Conservation (phyloP, 2,329 filamentous ascomycete species). For the Talaromyces sp. region DNA sequence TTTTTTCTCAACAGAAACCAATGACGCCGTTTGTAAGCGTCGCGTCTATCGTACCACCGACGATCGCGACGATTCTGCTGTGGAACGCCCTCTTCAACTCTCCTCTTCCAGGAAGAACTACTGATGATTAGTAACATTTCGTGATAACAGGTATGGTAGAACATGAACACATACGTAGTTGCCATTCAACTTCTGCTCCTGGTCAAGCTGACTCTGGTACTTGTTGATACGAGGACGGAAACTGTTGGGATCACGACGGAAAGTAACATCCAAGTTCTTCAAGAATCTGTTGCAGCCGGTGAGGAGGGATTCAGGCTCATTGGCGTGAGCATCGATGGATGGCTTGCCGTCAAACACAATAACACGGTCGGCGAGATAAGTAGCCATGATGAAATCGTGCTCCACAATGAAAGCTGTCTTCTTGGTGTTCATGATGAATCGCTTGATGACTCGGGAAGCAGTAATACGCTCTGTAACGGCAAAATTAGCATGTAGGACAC, state of each 20-base stretch:
- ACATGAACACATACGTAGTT: constrained; percentile 69
- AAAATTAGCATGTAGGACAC: background rate
- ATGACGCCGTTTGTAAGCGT: constrained; percentile 34
- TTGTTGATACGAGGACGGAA: constrained; percentile 99
- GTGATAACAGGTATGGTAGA: background rate
- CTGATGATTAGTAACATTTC: background rate
- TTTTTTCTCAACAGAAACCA: constrained; percentile 31
- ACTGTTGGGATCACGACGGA: constrained; percentile 94
- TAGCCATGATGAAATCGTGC: constrained; percentile 99
- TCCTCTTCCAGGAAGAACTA: constrained; percentile 95
- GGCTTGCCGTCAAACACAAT: constrained; percentile 98
- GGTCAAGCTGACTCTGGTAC: constrained; percentile 88
- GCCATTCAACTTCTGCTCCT: constrained; percentile 89
- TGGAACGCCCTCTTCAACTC: constrained; percentile 63
- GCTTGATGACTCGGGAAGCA: constrained; percentile 95
- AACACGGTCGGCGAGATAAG: constrained; percentile 81
- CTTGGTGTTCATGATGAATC: constrained; percentile 99
- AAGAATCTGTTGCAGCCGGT: constrained; percentile 96
- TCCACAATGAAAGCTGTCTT: constrained; percentile 99
- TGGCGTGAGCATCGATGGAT: constrained; percentile 81
- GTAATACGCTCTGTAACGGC: constrained; percentile 71
- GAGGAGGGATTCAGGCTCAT: constrained; percentile 83
- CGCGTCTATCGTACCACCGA: constrained; percentile 35
- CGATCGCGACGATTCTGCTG: constrained; percentile 37
- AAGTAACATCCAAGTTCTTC: constrained; percentile 95